Conservation (phyloP, 1,284 basidiomycete genomes). For the Pholiota adiposa region DNA sequence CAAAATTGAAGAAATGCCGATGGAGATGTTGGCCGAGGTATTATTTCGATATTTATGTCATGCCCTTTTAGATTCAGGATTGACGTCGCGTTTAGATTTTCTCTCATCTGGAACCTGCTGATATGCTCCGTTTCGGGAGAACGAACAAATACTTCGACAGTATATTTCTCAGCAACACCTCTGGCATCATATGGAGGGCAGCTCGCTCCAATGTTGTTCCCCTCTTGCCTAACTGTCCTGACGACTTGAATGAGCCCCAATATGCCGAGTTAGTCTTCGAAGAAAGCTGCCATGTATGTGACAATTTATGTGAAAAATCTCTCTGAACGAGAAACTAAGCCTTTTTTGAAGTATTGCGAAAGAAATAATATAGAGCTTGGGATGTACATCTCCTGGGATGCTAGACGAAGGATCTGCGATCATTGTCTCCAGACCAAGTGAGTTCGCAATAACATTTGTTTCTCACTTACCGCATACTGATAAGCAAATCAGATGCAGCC, state of each 20-base stretch:
- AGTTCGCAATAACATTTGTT: too few species aligned
- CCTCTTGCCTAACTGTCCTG: constrained; percentile 32
- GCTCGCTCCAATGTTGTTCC: constrained; percentile 21
- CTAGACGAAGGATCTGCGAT: too few species aligned
- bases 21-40: constrained; percentile 19
- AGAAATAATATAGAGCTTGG: background rate
- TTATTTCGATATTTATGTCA: too few species aligned
- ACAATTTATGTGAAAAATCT: background rate
- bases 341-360: background rate
- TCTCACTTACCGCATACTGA: too few species aligned
- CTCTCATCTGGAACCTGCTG: background rate
- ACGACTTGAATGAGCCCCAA: constrained; percentile 33
- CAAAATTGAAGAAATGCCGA: constrained; percentile 22
- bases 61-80: background rate
- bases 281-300: constrained; percentile 31
- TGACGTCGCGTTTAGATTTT: background rate
- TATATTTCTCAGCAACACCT: constrained; percentile 29
- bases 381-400: too few species aligned
- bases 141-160: constrained; percentile 28
- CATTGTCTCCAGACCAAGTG: too few species aligned
- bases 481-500: too few species aligned
- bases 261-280: constrained; percentile 34
- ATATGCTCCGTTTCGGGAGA: constrained; percentile 26
- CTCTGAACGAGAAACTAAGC: background rate
- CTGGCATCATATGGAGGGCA: constrained; percentile 29